Conservation (phyloP, 2,329 filamentous ascomycete genomes). For the Alternaria panax region DNA sequence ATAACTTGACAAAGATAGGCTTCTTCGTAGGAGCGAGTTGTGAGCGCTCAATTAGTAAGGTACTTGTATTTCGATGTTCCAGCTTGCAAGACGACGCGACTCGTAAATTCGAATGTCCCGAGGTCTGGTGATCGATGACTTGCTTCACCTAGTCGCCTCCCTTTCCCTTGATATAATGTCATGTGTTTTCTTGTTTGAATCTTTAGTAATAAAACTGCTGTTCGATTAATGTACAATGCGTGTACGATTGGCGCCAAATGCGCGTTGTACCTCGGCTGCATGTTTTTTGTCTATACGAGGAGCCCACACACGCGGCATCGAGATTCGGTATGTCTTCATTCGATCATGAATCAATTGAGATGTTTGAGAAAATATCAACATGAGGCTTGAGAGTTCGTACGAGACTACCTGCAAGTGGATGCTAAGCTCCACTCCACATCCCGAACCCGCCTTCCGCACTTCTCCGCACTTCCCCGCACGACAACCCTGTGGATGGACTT, state of each 20-base stretch:
- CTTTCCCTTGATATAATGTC: neutral
- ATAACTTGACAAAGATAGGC: no score
- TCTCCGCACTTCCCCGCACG: conserved; percentile 8
- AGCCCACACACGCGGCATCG: neutral
- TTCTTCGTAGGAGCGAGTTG: neutral
- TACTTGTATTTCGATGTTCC: neutral
- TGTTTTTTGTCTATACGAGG: neutral
- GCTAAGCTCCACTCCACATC: neutral
- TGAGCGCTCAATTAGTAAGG: neutral
- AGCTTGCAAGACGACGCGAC: neutral
- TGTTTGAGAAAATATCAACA: neutral
- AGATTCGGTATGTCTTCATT: neutral
- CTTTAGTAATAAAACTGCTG: no score
- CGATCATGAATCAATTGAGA: no score
- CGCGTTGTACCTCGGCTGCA: neutral
- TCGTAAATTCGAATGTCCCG: neutral
- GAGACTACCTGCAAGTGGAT: neutral
- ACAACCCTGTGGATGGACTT: neutral
- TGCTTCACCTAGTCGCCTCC: neutral
- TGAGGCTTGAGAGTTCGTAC: neutral
- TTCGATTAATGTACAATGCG: neutral
- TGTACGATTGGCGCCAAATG: neutral
- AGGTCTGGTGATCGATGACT: neutral
- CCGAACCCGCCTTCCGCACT: neutral
- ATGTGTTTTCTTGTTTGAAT: neutral